Conservation (phyloP, 805 yeast species). For the Ogataea thermomethanolica region DNA sequence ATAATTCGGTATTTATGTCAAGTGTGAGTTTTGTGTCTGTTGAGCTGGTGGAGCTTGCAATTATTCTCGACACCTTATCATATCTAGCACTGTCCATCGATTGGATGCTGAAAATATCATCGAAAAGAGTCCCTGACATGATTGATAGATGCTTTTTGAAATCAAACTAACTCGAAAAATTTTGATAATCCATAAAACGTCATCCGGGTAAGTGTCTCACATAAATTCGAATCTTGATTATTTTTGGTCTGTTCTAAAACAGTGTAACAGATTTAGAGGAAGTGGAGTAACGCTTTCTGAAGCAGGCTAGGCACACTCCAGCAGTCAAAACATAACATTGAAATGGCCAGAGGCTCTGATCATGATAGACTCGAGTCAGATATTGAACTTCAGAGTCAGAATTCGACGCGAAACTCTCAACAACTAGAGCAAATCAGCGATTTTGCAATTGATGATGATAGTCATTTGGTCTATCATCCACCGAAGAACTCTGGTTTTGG, state of each 20-base stretch:
- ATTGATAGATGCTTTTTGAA: not conserved
- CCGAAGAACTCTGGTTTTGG: not conserved
- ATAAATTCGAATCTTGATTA: not conserved
- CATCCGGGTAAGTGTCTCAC: slow-evolving; percentile 7
- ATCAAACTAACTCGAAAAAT: slow-evolving; percentile 4
- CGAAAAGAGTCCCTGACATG: slow-evolving; percentile 79
- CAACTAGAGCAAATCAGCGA: slow-evolving; percentile 20
- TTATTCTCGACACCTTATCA: slow-evolving; percentile 86
- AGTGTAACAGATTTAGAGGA: not conserved
- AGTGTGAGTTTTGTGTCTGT: slow-evolving; percentile 77
- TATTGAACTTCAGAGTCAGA: slow-evolving; percentile 21
- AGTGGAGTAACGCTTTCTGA: too few relatives aligned
- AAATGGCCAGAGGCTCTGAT: slow-evolving; percentile 5
- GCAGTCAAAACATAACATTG: too few relatives aligned
- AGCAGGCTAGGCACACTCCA: too few relatives aligned
- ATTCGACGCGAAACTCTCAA: slow-evolving; percentile 20
- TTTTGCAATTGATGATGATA: slow-evolving; percentile 23
- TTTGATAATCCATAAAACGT: slow-evolving; percentile 3
- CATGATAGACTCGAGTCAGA: slow-evolving; percentile 12
- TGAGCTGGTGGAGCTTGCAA: slow-evolving; percentile 81
- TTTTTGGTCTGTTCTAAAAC: slow-evolving; percentile 6
- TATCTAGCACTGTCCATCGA: slow-evolving; percentile 86
- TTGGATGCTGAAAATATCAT: slow-evolving; percentile 84
- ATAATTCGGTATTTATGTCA: slow-evolving; percentile 88
- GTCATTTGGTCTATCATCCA: slow-evolving; percentile 15